Percentiles rank a stretch among this genome's conserved stretches.
Conservation (phyloP, 177 flowering plant species). For the Telopea speciosissima region DNA sequence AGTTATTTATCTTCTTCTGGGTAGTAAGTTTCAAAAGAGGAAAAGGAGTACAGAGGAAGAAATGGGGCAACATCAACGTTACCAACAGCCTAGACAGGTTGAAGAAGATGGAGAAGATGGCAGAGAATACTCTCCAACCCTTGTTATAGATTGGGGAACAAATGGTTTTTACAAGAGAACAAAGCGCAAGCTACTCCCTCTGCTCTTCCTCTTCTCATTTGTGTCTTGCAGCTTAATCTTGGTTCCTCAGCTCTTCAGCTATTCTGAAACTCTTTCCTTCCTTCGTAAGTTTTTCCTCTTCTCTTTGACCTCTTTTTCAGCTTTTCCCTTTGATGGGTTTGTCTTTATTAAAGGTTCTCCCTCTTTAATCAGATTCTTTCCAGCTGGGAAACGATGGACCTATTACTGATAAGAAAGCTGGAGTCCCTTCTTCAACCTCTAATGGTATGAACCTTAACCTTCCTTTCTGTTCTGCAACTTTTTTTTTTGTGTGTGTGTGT, state of each 20-base stretch:
- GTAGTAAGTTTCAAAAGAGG: background rate
- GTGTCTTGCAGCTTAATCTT: constrained; percentile 26
- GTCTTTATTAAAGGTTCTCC: background rate
- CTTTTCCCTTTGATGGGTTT: background rate
- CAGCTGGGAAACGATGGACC: constrained; percentile 11
- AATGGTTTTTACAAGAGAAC: constrained; percentile 14
- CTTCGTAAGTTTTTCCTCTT: constrained; percentile 22
- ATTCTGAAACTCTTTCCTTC: constrained; percentile 8
- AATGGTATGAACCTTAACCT: constrained; percentile 11
- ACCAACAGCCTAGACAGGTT: constrained; percentile 10
- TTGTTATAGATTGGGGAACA: constrained; percentile 20
- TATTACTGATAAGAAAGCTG: background rate
- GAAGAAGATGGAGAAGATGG: constrained; percentile 12
- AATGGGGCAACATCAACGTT: constrained; percentile 18
- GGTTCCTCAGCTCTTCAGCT: constrained; percentile 16
- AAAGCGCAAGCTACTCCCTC: constrained; percentile 23
- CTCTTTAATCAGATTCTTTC: constrained; percentile 18
- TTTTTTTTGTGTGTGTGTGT: background rate
- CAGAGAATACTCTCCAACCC: constrained; percentile 1
- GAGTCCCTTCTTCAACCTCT: constrained; percentile 18
- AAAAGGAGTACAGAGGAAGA: background rate
- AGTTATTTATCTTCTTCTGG: background rate
- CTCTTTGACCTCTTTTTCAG: background rate
- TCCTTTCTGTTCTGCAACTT: background rate
- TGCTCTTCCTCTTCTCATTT: constrained; percentile 28